A percentile compares a stretch with the other conserved stretches of the same genome.
Conservation (phyloP, 768 basidiomycete genomes). For the Pleurotus tuber-regium region DNA sequence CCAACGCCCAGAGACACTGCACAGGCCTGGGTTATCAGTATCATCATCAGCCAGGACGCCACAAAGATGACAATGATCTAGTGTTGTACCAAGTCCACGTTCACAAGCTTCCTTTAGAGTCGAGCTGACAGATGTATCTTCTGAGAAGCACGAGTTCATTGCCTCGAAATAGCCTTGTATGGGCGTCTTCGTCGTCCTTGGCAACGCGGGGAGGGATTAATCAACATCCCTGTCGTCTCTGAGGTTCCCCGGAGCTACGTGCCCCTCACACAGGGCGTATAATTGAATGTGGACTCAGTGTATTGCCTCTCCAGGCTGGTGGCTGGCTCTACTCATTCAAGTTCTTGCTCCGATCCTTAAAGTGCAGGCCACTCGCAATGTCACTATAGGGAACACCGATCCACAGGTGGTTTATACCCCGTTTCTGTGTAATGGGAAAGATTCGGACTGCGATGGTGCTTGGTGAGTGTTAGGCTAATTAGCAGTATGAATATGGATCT, state of each 20-base stretch:
- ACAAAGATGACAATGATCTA: not conserved
- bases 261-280: not conserved
- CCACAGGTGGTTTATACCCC: conserved; percentile 45
- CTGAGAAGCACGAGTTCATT: not conserved
- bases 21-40: too few species aligned
- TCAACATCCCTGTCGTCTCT: not conserved
- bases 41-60: too few species aligned
- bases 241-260: not conserved
- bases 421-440: conserved; percentile 36
- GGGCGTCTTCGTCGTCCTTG: conserved; percentile 9
- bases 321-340: not conserved
- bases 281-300: not conserved
- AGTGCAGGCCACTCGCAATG: conserved; percentile 26
- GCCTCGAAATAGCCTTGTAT: not conserved
- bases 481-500: too few species aligned
- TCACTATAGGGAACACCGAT: conserved; percentile 35
- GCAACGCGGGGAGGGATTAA: not conserved
- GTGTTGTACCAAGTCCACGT: not conserved
- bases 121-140: too few species aligned
- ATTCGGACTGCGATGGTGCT: conserved; percentile 33
- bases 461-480: conserved; percentile 36
- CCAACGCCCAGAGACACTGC: too few species aligned
- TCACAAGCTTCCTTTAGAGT: not conserved
- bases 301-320: not conserved
- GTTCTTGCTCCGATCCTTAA: not conserved